A percentile compares a stretch with the other conserved stretches of the same genome.
Conservation (phyloP, 139 green algal species). For the Pycnococcus provasolii region DNA sequence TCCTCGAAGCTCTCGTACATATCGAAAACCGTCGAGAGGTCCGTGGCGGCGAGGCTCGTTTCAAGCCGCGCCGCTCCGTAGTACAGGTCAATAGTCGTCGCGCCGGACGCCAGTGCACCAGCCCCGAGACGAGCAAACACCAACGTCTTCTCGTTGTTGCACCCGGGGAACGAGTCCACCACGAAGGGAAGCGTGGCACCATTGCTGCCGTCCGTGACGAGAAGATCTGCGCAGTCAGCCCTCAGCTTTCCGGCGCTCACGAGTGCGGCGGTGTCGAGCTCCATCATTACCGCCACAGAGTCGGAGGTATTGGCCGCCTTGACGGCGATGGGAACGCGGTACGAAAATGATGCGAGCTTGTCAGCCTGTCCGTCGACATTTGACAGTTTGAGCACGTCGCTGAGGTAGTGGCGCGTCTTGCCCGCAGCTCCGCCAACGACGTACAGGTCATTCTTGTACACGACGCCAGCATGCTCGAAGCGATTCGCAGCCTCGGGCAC, state of each 20-base stretch:
- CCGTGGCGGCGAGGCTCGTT: not conserved
- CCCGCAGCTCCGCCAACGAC: constrained; percentile 20
- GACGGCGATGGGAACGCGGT: constrained; percentile 12
- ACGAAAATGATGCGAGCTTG: not conserved
- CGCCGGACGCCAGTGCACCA: not conserved
- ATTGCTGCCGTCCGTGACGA: constrained; percentile 12
- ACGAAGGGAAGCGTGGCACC: constrained; percentile 3
- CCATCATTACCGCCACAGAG: not conserved
- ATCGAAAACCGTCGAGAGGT: constrained; percentile 6
- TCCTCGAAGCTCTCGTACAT: constrained; percentile 25
- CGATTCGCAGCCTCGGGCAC: not conserved
- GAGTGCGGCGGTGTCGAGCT: constrained; percentile 15
- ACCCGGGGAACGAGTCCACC: constrained; percentile 14
- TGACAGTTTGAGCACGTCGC: too few species aligned
- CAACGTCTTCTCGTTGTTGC: constrained; percentile 15
- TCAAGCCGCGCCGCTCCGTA: constrained; percentile 11
- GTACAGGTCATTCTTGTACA: constrained; percentile 11
- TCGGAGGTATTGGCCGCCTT: not conserved
- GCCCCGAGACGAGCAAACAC: constrained; percentile 10
- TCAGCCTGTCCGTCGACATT: too few species aligned
- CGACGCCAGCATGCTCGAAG: constrained; percentile 20
- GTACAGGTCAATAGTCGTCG: not conserved
- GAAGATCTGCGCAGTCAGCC: constrained; percentile 9
- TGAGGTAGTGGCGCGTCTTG: not conserved
- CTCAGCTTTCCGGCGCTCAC: constrained; percentile 4